Evolutionary conservation across 2,329 filamentous ascomycete genomes (phyloP).

Genomic region (Ceratocystis huliohia): DNA sequence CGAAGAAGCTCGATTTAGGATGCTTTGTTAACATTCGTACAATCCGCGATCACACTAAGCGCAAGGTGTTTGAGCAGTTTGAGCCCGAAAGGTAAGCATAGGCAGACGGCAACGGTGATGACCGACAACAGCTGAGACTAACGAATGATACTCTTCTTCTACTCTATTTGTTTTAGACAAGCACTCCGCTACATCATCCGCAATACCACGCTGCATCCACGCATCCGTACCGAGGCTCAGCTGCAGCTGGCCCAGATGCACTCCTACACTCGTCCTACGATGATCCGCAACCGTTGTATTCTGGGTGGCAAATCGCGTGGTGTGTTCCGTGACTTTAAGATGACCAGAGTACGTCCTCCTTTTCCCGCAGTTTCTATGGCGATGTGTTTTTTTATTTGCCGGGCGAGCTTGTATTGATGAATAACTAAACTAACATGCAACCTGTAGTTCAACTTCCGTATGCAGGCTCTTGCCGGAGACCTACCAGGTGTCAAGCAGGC

Average conservation of each 20-base stretch:
- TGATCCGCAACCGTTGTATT: slow-evolving; percentile 88
- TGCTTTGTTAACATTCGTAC: slow-evolving; percentile 76
- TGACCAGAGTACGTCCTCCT: slow-evolving; percentile 61
- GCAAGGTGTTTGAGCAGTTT: slow-evolving; percentile 74
- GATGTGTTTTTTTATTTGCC: too few relatives aligned
- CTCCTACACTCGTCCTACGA: slow-evolving; percentile 81
- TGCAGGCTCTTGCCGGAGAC: slow-evolving; percentile 73
- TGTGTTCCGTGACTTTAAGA: slow-evolving; percentile 85
- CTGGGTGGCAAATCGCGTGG: slow-evolving; percentile 80
- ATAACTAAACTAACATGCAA: neutral
- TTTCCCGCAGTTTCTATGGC: neutral
- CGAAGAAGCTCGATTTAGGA: slow-evolving; percentile 80
- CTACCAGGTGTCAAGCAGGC: slow-evolving; percentile 91
- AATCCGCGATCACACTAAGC: slow-evolving; percentile 92
- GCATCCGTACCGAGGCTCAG: slow-evolving; percentile 81
- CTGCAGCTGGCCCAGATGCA: slow-evolving; percentile 92
- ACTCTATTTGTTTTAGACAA: slow-evolving; percentile 48
- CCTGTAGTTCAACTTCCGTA: slow-evolving; percentile 74
- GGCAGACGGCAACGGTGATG: neutral
- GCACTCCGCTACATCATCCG: slow-evolving; percentile 84
- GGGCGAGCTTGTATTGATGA: neutral
- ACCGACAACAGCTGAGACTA: neutral
- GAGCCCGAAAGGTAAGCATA: slow-evolving; percentile 67
- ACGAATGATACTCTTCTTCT: slow-evolving; percentile 4
- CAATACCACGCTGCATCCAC: slow-evolving; percentile 72